phyloP scores from a whole-genome alignment of 2,329 filamentous ascomycete genomes.

The Colletotrichum trifolii region DNA sequence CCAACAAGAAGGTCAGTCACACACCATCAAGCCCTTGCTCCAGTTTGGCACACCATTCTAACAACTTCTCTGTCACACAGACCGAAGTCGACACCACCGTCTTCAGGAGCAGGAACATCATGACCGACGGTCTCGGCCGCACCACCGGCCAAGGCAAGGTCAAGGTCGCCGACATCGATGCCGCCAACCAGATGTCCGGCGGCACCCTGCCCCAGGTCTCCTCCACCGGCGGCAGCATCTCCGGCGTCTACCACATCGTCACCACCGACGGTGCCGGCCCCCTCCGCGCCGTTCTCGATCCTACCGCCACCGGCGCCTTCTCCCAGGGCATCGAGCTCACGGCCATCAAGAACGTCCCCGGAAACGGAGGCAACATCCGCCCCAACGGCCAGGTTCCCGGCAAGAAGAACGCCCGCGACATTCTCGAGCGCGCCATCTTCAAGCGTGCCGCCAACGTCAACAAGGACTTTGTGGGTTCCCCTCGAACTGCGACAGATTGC shows the following conservation, averaged over 20 bases:
- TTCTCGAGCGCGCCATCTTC: constrained; percentile 39
- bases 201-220: constrained; percentile 53
- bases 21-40: not conserved
- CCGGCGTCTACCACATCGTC: constrained; percentile 52
- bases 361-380: constrained; percentile 47
- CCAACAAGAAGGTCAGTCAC: constrained; percentile 45
- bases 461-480: constrained; percentile 40
- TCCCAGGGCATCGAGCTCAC: constrained; percentile 43
- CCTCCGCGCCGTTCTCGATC: constrained; percentile 50
- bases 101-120: constrained; percentile 49
- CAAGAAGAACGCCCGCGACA: constrained; percentile 26
- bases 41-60: not conserved
- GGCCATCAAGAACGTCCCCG: constrained; percentile 50
- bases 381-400: constrained; percentile 34
- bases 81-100: constrained; percentile 59
- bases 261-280: constrained; percentile 55
- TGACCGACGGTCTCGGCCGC: constrained; percentile 51
- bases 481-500: not conserved
- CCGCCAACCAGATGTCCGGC: constrained; percentile 50
- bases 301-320: constrained; percentile 50
- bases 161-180: constrained; percentile 44
- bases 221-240: constrained; percentile 45
- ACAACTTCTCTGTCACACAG: constrained; percentile 6
- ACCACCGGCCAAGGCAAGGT: constrained; percentile 51
- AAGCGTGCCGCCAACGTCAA: constrained; percentile 47